phyloP scores from a whole-genome alignment of 2,329 filamentous ascomycete genomes.

The Trichoderma endophyticum region DNA sequence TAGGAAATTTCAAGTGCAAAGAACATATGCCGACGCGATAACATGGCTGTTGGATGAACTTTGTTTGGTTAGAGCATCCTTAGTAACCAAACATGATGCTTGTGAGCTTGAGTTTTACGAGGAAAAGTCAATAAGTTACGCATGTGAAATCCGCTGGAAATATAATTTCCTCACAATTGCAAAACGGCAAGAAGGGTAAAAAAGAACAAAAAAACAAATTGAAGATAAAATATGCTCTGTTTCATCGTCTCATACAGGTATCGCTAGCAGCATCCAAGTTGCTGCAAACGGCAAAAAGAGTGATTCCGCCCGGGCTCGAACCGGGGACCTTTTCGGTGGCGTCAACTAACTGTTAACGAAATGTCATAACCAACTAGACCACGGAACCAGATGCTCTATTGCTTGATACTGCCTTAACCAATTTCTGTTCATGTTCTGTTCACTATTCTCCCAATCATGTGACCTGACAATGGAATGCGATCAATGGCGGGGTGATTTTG shows the following conservation, averaged over 20 bases:
- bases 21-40: neutral
- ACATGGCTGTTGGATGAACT: neutral
- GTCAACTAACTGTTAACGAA: conserved; percentile 21
- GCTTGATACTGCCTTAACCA: neutral
- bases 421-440: neutral
- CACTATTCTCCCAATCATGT: conserved; percentile 23
- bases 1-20: neutral
- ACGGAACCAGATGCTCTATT: conserved; percentile 16
- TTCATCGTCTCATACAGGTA: neutral
- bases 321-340: conserved; percentile 22
- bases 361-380: conserved; percentile 23
- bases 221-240: neutral
- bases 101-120: neutral
- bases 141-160: neutral
- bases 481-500: conserved; percentile 24
- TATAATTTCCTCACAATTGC: too few relatives aligned
- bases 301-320: conserved; percentile 22
- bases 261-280: neutral
- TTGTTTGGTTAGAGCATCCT: neutral
- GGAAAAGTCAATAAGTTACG: neutral
- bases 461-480: conserved; percentile 22
- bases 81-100: neutral
- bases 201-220: too few relatives aligned
- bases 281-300: conserved; percentile 9
- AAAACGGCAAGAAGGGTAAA: too few relatives aligned